Base-by-base conservation (phyloP, 768 basidiomycete species). In the Tubosaeta brunneosetosa region DNA sequence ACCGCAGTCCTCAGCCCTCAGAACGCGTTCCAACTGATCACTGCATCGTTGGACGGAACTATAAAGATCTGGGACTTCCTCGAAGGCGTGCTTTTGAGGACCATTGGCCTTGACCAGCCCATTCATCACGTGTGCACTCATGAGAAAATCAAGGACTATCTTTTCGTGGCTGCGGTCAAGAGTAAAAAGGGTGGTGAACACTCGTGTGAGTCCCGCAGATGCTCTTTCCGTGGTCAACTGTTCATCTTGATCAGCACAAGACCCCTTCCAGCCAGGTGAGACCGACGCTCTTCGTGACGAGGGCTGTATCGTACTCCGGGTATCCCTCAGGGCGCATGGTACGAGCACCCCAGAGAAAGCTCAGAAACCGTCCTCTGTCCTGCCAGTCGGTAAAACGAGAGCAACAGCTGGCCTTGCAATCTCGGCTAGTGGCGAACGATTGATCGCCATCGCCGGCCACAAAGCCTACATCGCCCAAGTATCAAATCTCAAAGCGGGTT, bases 51-150 rank as follows among this genome's bases (percentile, higher is more conserved):
- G 53, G 88, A 93, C 59, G 95, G 94, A n/a, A 78, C 77, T 33
- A 70, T 98, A 56, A 82, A 89, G 66, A 72, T 97, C 25, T 99
- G 97, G 97, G 93, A 98, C 71, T 94, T 88, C 68, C 72, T 94
- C 34, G 94, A 97, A 53, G 93, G 85, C 6, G 74, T 77, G 8
- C 71, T 97, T 11, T 73, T 97, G 53, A 82, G 84, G 55, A 89
- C 85, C 2, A 79, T 97, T 56, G 76, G 82, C 51, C 63, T 92
- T 41, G 77, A 76, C 27, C 80, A 86, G 53, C 83, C 86, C 13
- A 83, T 94, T 59, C 79, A 82, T 56, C 78, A 80, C 60, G 70
- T 94, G 49, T 85, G 86, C 53, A 82, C 80, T 0, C 90, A 92
- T 62, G 78, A 83, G 56, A 73, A 76, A 50, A 80, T 85, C 67